Evolutionary conservation across 495 filamentous ascomycete species (phyloP), one percentile per base, ranked within the genome.

Genomic region (Beverwykella pulmonaria): DNA sequence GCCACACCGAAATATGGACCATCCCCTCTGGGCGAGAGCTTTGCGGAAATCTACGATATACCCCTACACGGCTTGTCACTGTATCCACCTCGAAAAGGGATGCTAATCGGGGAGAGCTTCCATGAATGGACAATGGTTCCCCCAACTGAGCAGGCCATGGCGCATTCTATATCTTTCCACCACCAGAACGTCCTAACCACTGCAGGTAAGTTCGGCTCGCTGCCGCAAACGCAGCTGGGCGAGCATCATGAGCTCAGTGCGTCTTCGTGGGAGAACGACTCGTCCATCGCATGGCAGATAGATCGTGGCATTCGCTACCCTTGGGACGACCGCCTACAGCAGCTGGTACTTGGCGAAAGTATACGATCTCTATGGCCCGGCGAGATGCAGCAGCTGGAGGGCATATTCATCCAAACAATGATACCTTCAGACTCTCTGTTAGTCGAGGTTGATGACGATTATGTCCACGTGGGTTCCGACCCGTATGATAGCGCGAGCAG

Each of bases 1-100:
- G 52, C 46, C n/a, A 64, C 61, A 27, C 61, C 60, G 14, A 57
- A 12, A 10, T 56, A 36, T 46, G 41, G 23, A 17, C 34, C 34
- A 10, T 57, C 52, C 19, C 53, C 61, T 0, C n/a, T 36, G 19
- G 22, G 19, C 6, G 27, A 56, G 1, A 36, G 47, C 30, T 32
- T 56, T 56, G 23, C 19, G 23, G 17, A 64, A 26, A 53, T 49
- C 0, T 22, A 48, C 22, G 52, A 64, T 26, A 25, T 56, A 1
- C 61, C 47, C 36, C 1, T 10, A 29, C 29, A 41, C 12, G 32
- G 32, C 7, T 25, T 50, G 19, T 19, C 19, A 12, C 15, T 50
- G 48, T 7, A 23, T 26, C 4, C 48, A 50, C 12, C 3, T 2
- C 25, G 6, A 55, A 34, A 34, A 55, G 7, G 29, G 3, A 7